These are phyloP conservation scores for Medicago lupulina DNA, from an alignment of 306 rosid species.

Conservation along the genomic window DNA sequence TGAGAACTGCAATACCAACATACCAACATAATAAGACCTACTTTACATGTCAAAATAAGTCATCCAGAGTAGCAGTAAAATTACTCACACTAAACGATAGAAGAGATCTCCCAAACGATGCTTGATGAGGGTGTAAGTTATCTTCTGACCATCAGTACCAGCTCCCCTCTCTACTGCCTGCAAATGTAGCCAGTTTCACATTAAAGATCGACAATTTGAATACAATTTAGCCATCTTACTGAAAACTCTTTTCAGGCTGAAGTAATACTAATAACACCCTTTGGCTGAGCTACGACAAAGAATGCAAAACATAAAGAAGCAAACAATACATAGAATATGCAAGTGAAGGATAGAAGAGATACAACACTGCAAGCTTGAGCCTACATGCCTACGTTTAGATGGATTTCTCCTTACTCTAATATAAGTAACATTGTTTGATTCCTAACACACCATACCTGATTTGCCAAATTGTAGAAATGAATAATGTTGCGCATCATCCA, in stretches of 20 bases:
- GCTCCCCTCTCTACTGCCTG: constrained; percentile 99
- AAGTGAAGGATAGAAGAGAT: not conserved
- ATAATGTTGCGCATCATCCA: constrained; percentile 99
- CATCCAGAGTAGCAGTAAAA: constrained; percentile 10
- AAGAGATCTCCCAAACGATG: constrained; percentile 98
- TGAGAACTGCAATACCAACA: constrained; percentile 74
- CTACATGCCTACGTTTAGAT: constrained; percentile 18
- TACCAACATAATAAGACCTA: constrained; percentile 38
- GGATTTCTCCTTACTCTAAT: not conserved
- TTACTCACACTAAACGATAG: constrained; percentile 92
- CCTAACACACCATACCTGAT: constrained; percentile 67
- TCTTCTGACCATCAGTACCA: constrained; percentile 97
- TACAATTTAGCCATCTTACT: constrained; percentile 22
- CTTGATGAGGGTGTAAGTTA: constrained; percentile 80
- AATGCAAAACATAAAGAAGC: not conserved
- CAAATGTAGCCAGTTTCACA: constrained; percentile 34
- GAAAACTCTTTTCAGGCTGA: constrained; percentile 15
- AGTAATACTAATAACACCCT: not conserved
- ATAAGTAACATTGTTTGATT: constrained; percentile 28
- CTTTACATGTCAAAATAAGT: constrained; percentile 28
- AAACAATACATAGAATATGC: not conserved
- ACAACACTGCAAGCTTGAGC: constrained; percentile 11
- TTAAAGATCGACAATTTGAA: constrained; percentile 26
- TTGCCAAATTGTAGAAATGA: constrained; percentile 96
- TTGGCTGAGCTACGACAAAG: constrained; percentile 30